These are phyloP conservation scores for Coniosporium apollinis DNA, from an alignment of 495 filamentous ascomycete species.

Conservation along the genomic window DNA sequence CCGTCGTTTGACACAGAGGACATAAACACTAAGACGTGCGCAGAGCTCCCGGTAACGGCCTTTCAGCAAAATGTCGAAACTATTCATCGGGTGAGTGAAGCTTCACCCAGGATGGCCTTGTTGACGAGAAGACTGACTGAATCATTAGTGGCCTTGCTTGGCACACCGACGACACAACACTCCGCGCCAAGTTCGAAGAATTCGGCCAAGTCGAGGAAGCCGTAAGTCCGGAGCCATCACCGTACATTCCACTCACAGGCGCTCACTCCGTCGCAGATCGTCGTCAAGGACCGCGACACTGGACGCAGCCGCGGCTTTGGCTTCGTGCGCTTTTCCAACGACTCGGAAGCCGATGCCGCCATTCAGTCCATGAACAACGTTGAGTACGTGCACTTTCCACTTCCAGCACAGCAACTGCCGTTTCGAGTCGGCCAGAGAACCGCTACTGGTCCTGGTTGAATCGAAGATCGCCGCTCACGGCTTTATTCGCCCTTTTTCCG, in stretches of 20 bases:
- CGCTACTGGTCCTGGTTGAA: not conserved
- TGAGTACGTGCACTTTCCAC: conserved; percentile 43
- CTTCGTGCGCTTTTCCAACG: conserved; percentile 75
- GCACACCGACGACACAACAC: conserved; percentile 79
- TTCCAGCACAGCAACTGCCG: no score
- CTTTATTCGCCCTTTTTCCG: not conserved
- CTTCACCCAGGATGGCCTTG: conserved; percentile 5
- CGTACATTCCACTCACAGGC: not conserved
- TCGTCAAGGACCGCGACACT: conserved; percentile 95
- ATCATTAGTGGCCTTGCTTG: conserved; percentile 73
- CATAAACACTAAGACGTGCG: no score
- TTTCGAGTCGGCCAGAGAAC: no score
- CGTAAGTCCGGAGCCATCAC: conserved; percentile 34
- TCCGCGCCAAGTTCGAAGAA: conserved; percentile 75
- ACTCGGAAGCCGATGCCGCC: conserved; percentile 69
- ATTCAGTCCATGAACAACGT: conserved; percentile 80
- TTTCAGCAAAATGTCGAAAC: conserved; percentile 61
- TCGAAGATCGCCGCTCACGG: conserved; percentile 4
- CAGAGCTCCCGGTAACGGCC: no score
- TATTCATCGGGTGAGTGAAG: conserved; percentile 69
- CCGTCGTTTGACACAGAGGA: no score
- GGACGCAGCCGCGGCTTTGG: conserved; percentile 92
- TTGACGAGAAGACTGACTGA: no score
- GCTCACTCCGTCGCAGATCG: conserved; percentile 41
- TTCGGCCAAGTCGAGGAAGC: conserved; percentile 85